Conservation (phyloP, 108 stramenopile genomes). For the Fistulifera solaris region DNA sequence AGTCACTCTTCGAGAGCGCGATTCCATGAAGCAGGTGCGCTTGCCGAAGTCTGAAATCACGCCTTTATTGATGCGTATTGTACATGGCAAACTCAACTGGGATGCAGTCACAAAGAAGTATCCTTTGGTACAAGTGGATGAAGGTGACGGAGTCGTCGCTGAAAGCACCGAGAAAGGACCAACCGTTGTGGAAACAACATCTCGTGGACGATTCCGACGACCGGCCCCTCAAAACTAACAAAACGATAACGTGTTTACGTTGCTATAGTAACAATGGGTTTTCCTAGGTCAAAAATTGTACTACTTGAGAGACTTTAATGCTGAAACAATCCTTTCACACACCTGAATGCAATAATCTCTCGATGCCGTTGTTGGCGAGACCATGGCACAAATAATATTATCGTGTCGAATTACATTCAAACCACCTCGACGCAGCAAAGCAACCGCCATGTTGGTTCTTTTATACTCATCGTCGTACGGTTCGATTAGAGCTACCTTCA, state of each 20-base stretch:
- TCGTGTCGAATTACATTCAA: constrained; percentile 16
- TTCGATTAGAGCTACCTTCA: constrained; percentile 3
- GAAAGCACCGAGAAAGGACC: constrained; percentile 5
- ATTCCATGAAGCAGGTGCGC: constrained; percentile 91
- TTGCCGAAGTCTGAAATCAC: constrained; percentile 73
- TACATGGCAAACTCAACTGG: constrained; percentile 69
- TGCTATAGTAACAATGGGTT: no score
- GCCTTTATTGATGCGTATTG: constrained; percentile 58
- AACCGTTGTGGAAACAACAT: constrained; percentile 32
- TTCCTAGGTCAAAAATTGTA: no score
- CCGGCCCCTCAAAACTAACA: constrained; percentile 19
- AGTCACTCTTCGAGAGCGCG: constrained; percentile 97
- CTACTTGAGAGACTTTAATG: no score
- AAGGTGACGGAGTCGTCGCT: constrained; percentile 12
- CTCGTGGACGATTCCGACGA: constrained; percentile 40
- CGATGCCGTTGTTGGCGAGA: constrained; percentile 11
- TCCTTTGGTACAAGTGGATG: constrained; percentile 70
- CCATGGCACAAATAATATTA: constrained; percentile 24
- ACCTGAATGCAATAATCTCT: constrained; percentile 8
- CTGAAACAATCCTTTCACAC: neutral
- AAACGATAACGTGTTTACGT: no score
- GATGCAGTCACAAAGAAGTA: constrained; percentile 63
- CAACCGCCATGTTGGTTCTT: constrained; percentile 2
- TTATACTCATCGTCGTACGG: constrained; percentile 8
- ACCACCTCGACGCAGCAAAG: constrained; percentile 1